Base-by-base conservation (phyloP, 805 yeast genomes). In the Candida gorgasii region DNA sequence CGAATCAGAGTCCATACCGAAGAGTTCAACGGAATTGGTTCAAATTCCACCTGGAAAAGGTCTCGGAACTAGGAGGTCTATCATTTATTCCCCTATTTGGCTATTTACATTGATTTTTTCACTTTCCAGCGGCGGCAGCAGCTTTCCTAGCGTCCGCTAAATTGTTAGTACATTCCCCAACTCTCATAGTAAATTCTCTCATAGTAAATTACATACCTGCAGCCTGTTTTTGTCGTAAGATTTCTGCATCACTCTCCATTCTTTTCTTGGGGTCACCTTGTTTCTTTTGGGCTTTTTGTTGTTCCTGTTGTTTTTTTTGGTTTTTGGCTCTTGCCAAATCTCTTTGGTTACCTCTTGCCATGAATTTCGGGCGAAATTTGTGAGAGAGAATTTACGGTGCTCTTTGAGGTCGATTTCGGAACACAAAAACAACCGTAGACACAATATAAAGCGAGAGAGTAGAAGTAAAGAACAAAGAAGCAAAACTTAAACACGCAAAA, bases 341-440 rank as follows among this genome's bases (percentile, higher is more conserved):
- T 64, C 99, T 79, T 68, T 93, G 98, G 65, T 92, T 93, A 23
- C 99, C 99, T 72, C 99, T 79, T 40, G 96, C 84, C 97, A 92
- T 90, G 40, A n/a, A 26, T 51, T 8, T 14, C 4, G 17, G 12
- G 40, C 5, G 30, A 13, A 17, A 13, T 6, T 31, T 31, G 35
- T n/a, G 19, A 15, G 38, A n/a, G n/a, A n/a, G n/a, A n/a, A n/a
- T n/a, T n/a, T n/a, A n/a, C n/a, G n/a, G n/a, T n/a, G n/a, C n/a
- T n/a, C n/a, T n/a, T n/a, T n/a, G n/a, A n/a, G n/a, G n/a, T n/a
- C n/a, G n/a, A n/a, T n/a, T n/a, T n/a, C n/a, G n/a, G n/a, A 28
- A 14, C 16, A 20, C 24, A 20, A 7, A 20, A 7, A 20, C 24
- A 20, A 6, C 6, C 24, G 9, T 9, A 20, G 9, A 20, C 24